Evolutionary conservation across 1,284 basidiomycete species (phyloP), one percentile per base, ranked within the genome.

Genomic region (Naganishia sp.): DNA sequence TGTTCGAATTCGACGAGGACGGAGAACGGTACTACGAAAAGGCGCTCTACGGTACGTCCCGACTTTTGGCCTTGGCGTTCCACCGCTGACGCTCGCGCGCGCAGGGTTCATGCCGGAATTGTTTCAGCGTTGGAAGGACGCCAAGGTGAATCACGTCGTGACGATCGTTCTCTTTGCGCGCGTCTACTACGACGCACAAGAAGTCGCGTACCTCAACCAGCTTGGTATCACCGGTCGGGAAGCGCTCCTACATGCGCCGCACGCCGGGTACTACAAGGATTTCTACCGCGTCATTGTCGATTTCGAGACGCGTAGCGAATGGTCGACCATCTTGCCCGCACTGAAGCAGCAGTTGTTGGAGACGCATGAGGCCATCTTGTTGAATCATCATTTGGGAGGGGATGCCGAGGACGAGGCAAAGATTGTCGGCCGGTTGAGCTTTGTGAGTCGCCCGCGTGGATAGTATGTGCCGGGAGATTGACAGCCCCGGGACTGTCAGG

Each of bases 1-100:
- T 97, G 69, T 99, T 93, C 92, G 90, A 96, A 72, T 99, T 99
- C 77, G 88, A 94, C 64, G 93, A 92, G 60, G 95, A 98, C 72
- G 96, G 96, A 23, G 92, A 95, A 77, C 86, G 93, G 3, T 96
- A 91, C 79, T 92, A 92, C 74, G 95, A 98, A 78, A 98, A 99
- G 81, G 90, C 96, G 36, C 87, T 97, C 1, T 92, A 96, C 72
- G 80, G 82, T 76, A 69, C 74, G 77, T 74, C 23, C 16, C 15
- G 65, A 69, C 69, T 69, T 28, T 69, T 28, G 28, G 28, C 28
- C 28, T 28, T 28, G 28, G 28, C 28, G 28, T 28, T 28, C 45
- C 45, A 13, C 21, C 52, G 39, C 11, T 44, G 59, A 25, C 52
- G 55, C 42, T 39, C 5, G 11, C 9, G 2, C 18, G 7, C 13